Base-by-base conservation (phyloP, 495 filamentous ascomycete species). In the Penicillium tannophilum region DNA sequence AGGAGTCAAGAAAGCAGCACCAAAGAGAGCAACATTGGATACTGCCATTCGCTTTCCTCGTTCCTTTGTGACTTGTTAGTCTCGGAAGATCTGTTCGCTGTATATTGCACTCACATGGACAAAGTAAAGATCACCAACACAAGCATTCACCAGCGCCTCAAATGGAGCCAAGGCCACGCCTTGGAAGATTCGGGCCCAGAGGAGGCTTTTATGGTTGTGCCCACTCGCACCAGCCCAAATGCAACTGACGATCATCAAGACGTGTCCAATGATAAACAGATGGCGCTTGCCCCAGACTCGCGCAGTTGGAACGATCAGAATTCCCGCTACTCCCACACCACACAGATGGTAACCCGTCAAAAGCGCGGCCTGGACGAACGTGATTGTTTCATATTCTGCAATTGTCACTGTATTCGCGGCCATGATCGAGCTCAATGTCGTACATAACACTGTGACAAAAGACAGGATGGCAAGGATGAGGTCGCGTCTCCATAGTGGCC, bases 231-330 rank as follows among this genome's bases (percentile, higher is more conserved):
- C 93, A 24, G 84, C 91, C 93, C 93, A 97, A 2, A 82, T 81
- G 56, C 84, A 84, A 46, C 88, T 89, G 24, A 81, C 69, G 26
- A 93, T 80, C 62, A 96, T 78, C 59, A 96, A 77, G 17, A 91
- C 43, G 20, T 88, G 87, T 1, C 90, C 93, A n/a, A 92, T 65
- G 23, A 97, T 63, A 71, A 93, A 97, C 6, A 90, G 70, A 78
- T 97, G 93, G 17, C 93, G 82, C 70, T 96, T 97, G 28, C 93
- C 93, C 89, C 90, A 96, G 61, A 97, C 85, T 52, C 92, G 82
- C n/a, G 91, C 90, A 1, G 88, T 89, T 0, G 93, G 89, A 8
- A 97, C 92, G 65, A 92, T 90, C 24, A 96, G 71, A 63, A 93
- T 84, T 9, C 89, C 91, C 7, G 90, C 87, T 19, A 91, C 73